phyloP scores from a whole-genome alignment of 805 yeast species.

The Priceomyces castillae region DNA sequence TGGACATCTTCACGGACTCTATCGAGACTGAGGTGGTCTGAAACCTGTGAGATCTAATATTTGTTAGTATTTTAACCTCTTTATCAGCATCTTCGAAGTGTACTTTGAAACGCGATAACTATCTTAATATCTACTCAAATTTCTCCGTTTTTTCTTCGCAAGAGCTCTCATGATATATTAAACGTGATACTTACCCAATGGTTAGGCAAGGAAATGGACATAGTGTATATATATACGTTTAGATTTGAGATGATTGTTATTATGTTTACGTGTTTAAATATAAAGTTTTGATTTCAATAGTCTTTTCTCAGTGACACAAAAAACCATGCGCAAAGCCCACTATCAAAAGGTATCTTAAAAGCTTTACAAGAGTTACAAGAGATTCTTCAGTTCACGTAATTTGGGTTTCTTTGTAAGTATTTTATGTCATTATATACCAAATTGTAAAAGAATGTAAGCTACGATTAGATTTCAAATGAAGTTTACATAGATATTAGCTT shows the following conservation, averaged over 20 bases:
- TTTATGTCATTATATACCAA: too few relatives aligned
- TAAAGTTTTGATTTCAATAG: not conserved
- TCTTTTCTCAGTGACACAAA: not conserved
- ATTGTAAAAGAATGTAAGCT: too few relatives aligned
- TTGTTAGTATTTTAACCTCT: slow-evolving; percentile 12
- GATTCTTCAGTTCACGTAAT: too few relatives aligned
- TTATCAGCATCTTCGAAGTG: not conserved
- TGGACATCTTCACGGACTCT: slow-evolving; percentile 44
- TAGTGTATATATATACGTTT: slow-evolving; percentile 9
- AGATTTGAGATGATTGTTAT: not conserved
- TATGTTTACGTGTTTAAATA: slow-evolving; percentile 6
- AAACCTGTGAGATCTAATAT: slow-evolving; percentile 35
- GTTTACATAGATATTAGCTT: too few relatives aligned
- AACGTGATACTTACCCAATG: slow-evolving; percentile 34
- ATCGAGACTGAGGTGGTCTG: slow-evolving; percentile 49
- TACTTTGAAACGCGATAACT: not conserved
- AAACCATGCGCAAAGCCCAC: not conserved
- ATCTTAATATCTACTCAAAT: not conserved
- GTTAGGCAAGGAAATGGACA: slow-evolving; percentile 37
- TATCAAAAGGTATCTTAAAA: too few relatives aligned
- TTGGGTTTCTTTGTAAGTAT: too few relatives aligned
- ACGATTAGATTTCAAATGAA: too few relatives aligned
- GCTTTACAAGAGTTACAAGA: too few relatives aligned
- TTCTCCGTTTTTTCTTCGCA: not conserved
- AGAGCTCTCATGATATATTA: not conserved